These are phyloP conservation scores for Monotropa hypopitys DNA, from an alignment of 179 eudicot genomes.

Conservation along the genomic window DNA sequence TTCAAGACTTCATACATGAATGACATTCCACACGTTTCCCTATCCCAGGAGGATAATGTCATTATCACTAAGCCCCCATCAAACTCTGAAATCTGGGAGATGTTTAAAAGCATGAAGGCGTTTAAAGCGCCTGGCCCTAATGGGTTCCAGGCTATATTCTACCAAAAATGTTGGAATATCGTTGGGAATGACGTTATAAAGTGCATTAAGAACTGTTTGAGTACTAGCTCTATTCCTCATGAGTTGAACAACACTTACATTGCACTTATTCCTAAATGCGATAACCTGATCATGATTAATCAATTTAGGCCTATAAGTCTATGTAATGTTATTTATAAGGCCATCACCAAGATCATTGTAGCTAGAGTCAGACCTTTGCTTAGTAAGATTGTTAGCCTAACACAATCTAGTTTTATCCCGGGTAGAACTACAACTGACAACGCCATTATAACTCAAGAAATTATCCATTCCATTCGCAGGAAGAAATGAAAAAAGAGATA, in stretches of 20 bases:
- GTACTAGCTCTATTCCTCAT: not conserved
- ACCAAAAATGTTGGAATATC: not conserved
- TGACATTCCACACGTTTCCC: too few relatives aligned
- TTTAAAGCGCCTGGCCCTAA: not conserved
- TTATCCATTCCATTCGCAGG: not conserved
- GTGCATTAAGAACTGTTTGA: not conserved
- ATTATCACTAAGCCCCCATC: too few relatives aligned
- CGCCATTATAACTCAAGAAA: not conserved
- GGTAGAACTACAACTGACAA: not conserved
- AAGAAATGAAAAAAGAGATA: not conserved
- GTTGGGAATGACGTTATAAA: not conserved
- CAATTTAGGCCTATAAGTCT: not conserved
- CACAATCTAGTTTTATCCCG: not conserved
- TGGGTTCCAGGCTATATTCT: not conserved
- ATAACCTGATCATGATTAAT: not conserved
- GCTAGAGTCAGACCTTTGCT: not conserved
- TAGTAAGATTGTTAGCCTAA: not conserved
- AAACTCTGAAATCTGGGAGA: not conserved
- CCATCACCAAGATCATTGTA: not conserved
- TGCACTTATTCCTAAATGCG: not conserved
- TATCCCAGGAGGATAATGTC: too few relatives aligned
- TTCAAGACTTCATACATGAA: too few relatives aligned
- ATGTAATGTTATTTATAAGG: not conserved
- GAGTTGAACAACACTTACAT: not conserved
- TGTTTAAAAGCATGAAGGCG: not conserved